Conservation (phyloP, 2,329 filamentous ascomycete genomes). For the Claviceps sorghi region DNA sequence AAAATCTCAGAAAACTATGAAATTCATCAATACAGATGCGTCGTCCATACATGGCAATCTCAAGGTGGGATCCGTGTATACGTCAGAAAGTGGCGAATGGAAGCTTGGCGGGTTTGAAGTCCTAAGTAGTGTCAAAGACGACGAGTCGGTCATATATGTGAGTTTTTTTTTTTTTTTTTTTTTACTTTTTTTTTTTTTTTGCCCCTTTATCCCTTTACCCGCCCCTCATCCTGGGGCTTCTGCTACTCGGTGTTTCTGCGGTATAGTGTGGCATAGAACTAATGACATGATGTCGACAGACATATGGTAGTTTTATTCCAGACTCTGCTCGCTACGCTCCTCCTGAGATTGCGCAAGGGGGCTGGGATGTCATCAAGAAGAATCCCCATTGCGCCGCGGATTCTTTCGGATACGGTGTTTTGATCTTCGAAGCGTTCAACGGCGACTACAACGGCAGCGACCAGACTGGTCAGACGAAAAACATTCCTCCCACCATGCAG, state of each 20-base stretch:
- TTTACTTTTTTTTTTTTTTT: too few relatives aligned
- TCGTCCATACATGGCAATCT: constrained; percentile 81
- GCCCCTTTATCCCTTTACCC: too few relatives aligned
- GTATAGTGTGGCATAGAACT: not conserved
- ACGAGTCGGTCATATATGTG: constrained; percentile 83
- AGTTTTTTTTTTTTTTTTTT: constrained; percentile 9
- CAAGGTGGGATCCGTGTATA: constrained; percentile 75
- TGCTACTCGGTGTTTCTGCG: not conserved
- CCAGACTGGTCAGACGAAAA: constrained; percentile 73
- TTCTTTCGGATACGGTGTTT: constrained; percentile 68
- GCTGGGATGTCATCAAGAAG: constrained; percentile 86
- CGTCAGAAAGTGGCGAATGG: constrained; percentile 94
- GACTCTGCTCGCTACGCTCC: constrained; percentile 74
- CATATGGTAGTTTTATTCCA: constrained; percentile 73
- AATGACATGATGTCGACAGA: constrained; percentile 30
- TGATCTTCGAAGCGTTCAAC: constrained; percentile 88
- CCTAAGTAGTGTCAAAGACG: constrained; percentile 87
- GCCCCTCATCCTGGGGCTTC: too few relatives aligned
- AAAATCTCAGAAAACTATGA: constrained; percentile 59
- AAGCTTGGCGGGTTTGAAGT: constrained; percentile 90
- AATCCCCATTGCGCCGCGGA: constrained; percentile 71
- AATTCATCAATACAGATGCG: constrained; percentile 92
- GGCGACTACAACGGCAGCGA: constrained; percentile 63
- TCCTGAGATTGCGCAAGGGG: constrained; percentile 69
- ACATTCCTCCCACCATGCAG: constrained; percentile 76